Base-by-base conservation (phyloP, 2,329 filamentous ascomycete species). In the Elsinoe arachidis region DNA sequence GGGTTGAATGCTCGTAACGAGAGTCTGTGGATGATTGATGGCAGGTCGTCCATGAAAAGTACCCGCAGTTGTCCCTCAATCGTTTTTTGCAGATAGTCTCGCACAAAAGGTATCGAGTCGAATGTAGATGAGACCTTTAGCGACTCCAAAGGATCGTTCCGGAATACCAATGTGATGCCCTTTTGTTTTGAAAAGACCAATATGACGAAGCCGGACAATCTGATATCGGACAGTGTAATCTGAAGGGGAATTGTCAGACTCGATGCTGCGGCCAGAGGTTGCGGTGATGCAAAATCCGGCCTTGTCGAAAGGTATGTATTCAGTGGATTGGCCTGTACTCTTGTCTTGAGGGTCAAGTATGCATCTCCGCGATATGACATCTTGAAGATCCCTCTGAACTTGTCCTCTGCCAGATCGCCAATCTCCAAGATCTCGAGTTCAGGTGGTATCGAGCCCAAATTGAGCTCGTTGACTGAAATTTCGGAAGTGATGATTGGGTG, bases 401-500 rank as follows among this genome's bases (percentile, higher is more conserved):
- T 81, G 76, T 99, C 93, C 74, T 97, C 93, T 55, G 93, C 93
- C 70, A 99, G 78, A 73, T 99, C 93, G 58, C 93, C 93, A 72
- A 99, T 95, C 78, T 99, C 93, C 63, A 99, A 76, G 62, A 99
- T 97, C 74, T 99, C 93, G 67, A 99, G 77, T 69, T 97, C 90
- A 10, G 93, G 93, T 47, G 93, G 92, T 52, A 95, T 89, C 60
- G 89, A 91, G 69, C 93, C 93, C 61, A 99, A 81, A 74, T 99
- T 99, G 72, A 99, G 82, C 76, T 99, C 93, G 73, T 90, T 96
- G 64, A 99, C 93, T 71, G 96, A 83, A 75, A 99, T 97, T 74
- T 99, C 93, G 80, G 96, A 93, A 76, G 97, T 93, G 70, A 99
- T 99, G 69, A 97, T n/a, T n/a, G n/a, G 97, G 60, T 93, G 93